Conservation (phyloP, 352 stramenopile genomes). For the Pythium vanterpoolii region DNA sequence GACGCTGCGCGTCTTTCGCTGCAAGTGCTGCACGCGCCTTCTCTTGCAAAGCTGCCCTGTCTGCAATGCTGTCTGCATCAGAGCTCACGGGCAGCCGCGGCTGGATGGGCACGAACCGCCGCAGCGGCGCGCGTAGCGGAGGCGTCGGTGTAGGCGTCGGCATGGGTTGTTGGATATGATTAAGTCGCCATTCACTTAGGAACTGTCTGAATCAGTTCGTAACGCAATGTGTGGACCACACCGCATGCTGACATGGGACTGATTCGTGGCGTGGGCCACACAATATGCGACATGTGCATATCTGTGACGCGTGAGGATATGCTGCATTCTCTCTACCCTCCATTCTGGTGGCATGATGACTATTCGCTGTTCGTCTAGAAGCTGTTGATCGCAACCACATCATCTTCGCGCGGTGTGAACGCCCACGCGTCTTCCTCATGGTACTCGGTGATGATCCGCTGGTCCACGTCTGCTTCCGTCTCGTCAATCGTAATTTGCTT, state of each 20-base stretch:
- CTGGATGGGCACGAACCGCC: conserved; percentile 23
- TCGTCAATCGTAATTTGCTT: conserved; percentile 2
- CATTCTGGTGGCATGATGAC: background rate
- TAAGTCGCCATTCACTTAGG: background rate
- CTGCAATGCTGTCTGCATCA: background rate
- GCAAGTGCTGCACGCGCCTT: conserved; percentile 3
- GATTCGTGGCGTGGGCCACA: background rate
- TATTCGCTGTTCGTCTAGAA: background rate
- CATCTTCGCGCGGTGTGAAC: background rate
- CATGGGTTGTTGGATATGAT: background rate
- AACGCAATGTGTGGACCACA: no score
- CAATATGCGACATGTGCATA: background rate
- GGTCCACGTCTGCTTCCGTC: background rate
- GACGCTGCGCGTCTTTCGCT: conserved; percentile 4
- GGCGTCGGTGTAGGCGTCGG: background rate
- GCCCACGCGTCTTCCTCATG: background rate
- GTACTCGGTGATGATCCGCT: conserved; percentile 7
- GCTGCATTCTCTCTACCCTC: background rate
- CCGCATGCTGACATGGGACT: background rate
- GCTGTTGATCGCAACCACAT: conserved; percentile 5
- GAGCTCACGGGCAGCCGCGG: conserved; percentile 4
- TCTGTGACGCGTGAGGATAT: conserved; percentile 3
- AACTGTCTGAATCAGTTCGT: background rate
- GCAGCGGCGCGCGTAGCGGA: conserved; percentile 6
- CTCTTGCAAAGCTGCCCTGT: background rate